phyloP scores from a whole-genome alignment of 228 moss, liverwort and hornwort genomes.

The Sphagnum magellanicum region DNA sequence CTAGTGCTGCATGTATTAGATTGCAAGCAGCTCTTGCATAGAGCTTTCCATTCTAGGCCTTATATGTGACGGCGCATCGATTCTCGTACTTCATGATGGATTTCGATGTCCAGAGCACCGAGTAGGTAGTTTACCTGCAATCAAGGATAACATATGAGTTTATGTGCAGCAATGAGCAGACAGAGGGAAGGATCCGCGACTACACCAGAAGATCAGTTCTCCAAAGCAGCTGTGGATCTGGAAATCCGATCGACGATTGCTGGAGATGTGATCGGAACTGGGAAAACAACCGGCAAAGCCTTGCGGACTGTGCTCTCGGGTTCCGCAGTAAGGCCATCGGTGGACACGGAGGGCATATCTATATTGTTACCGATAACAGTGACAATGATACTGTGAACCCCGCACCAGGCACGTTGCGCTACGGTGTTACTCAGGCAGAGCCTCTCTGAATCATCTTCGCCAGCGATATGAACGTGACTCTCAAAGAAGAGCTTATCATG shows the following conservation, averaged over 20 bases:
- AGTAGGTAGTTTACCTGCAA: no score
- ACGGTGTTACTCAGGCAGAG: conserved; percentile 31
- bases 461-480: conserved; percentile 35
- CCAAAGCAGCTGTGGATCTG: conserved; percentile 22
- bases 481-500: conserved; percentile 44
- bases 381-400: conserved; percentile 25
- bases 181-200: no score
- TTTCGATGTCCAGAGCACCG: no score
- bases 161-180: no score
- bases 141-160: no score
- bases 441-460: conserved; percentile 63
- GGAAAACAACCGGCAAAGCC: conserved; percentile 10
- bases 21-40: no score
- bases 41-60: no score
- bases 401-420: conserved; percentile 53
- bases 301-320: conserved; percentile 55
- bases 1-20: no score
- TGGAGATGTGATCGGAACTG: conserved; percentile 36
- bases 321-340: conserved; percentile 44
- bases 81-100: no score
- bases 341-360: conserved; percentile 45
- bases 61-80: no score
- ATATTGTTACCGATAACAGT: conserved; percentile 35
- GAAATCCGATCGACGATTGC: conserved; percentile 44
- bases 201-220: conserved; percentile 22